Conservation (phyloP, 306 rosid species). For the Quillaja saponaria region DNA sequence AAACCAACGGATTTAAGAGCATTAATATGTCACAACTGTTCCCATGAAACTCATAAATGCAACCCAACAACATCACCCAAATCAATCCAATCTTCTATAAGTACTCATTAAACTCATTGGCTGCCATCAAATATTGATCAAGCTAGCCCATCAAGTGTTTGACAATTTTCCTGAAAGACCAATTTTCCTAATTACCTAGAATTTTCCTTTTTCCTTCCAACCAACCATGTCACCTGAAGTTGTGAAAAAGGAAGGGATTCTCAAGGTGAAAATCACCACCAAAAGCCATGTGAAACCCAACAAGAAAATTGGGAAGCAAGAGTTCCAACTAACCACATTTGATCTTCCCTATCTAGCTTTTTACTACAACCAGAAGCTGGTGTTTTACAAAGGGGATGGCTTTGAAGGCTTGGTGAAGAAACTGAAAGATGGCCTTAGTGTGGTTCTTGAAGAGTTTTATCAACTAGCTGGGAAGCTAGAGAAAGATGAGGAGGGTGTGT, state of each 20-base stretch:
- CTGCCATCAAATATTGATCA: slow-evolving; percentile 20
- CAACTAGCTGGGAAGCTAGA: slow-evolving; percentile 84
- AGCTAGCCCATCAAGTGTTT: neutral
- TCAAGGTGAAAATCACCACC: slow-evolving; percentile 53
- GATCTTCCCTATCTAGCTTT: slow-evolving; percentile 92
- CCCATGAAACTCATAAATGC: slow-evolving; percentile 53
- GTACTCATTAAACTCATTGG: neutral
- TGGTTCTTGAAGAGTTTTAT: slow-evolving; percentile 65
- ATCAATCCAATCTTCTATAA: slow-evolving; percentile 33
- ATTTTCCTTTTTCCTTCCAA: neutral
- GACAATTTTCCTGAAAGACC: neutral
- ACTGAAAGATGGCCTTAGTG: slow-evolving; percentile 62
- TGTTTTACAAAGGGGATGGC: slow-evolving; percentile 63
- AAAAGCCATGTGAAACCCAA: slow-evolving; percentile 62
- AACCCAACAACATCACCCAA: slow-evolving; percentile 33
- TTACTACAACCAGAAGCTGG: slow-evolving; percentile 88
- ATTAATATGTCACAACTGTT: slow-evolving; percentile 59
- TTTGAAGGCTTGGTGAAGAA: slow-evolving; percentile 62
- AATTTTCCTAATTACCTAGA: neutral
- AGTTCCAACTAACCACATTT: slow-evolving; percentile 76
- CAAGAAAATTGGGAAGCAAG: slow-evolving; percentile 61
- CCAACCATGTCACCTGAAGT: slow-evolving; percentile 46
- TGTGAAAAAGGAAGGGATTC: slow-evolving; percentile 28
- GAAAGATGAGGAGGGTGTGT: slow-evolving; percentile 87
- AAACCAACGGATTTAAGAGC: too few species aligned